Conservation (phyloP, 208 protist genomes). For the Tritrichomonas foetus region DNA sequence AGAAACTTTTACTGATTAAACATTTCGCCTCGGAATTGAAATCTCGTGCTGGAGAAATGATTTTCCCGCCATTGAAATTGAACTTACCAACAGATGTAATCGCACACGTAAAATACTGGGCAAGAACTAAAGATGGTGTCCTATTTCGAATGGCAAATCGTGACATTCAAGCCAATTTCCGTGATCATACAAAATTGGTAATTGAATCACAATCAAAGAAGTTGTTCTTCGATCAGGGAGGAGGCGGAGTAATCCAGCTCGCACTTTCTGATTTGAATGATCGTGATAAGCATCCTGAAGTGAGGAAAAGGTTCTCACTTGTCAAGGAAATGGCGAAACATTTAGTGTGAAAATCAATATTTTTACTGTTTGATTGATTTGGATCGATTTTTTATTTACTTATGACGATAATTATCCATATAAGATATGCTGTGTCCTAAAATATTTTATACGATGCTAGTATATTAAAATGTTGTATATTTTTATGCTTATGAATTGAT, state of each 20-base stretch:
- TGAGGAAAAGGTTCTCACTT: neutral
- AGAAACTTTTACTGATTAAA: conserved; percentile 12
- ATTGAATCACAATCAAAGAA: neutral
- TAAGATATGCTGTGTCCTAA: no score
- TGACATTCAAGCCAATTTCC: conserved; percentile 21
- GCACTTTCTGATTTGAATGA: neutral
- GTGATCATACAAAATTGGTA: conserved; percentile 5
- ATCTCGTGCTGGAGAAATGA: neutral
- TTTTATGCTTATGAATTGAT: no score
- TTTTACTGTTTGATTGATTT: neutral
- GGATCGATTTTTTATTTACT: no score
- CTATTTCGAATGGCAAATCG: conserved; percentile 38
- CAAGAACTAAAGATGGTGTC: neutral
- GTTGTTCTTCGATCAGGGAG: neutral
- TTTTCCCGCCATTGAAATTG: neutral
- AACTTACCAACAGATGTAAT: neutral
- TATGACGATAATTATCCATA: no score
- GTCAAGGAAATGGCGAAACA: conserved; percentile 34
- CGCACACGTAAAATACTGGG: conserved; percentile 17
- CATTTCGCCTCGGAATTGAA: neutral
- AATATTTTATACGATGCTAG: no score
- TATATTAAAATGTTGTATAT: no score
- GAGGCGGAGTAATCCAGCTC: neutral
- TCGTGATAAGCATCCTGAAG: conserved; percentile 5
- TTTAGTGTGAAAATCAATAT: neutral